Base-by-base conservation (phyloP, 2,329 filamentous ascomycete species). In the Botrytis deweyae region DNA sequence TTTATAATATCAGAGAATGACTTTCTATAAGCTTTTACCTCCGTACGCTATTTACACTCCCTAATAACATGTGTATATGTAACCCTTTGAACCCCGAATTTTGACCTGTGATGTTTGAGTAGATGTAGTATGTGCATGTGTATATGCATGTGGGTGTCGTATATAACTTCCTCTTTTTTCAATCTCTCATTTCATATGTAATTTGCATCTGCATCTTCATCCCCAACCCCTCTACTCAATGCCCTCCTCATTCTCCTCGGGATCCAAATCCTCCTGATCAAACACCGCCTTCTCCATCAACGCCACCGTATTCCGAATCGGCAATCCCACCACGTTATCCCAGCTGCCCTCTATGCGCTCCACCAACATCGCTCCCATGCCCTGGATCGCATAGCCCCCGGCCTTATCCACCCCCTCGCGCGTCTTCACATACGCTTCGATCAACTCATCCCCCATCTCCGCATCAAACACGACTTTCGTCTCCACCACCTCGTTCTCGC, bases 351-450 rank as follows among this genome's bases (percentile, higher is more conserved):
- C 93, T 77, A 99, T 92, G 82, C 88, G 92, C 82, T 98, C 94
- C 20, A 99, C 90, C 73, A 99, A 83, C 81, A 98, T 90, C 14
- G 93, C 92, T 1, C 93, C 96, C 18, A 95, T 86, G 0, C 95
- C 96, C 83, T 99, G 96, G 71, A 99, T 89, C 1, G 94, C 96
- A 83, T 99, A 99, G 0, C 96, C 96, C 3, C 96, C 96, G 0
- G 96, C 96, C 86, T 98, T 99, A 83, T 98, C 96, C 18, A 90
- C 94, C 2, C 96, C 96, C 85, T 99, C 96, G 72, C 95, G 87
- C 36, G 95, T 98, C 80, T 87, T 88, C 74, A 95, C 92, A 81
- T 95, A 95, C 8, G 85, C 77, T 93, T 36, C 96, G 93, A 86
- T 98, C 77, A 97, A 88, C 74, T 97, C 94, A 84, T 99, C 95